Evolutionary conservation across 1,284 basidiomycete genomes (phyloP).

Genomic region (Papiliotrema laurentii): DNA sequence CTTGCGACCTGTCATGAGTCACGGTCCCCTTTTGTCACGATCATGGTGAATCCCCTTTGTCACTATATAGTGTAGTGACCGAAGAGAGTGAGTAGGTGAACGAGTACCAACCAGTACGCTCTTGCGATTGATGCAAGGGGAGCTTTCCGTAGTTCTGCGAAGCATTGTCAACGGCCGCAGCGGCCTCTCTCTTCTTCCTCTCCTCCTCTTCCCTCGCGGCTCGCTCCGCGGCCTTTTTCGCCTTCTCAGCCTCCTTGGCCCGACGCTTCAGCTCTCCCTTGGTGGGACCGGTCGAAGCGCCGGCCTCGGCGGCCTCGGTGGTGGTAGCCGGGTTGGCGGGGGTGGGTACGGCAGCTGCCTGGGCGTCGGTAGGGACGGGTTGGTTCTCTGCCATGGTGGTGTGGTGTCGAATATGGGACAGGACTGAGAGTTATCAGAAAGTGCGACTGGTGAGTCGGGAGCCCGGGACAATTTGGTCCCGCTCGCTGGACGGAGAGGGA

Average conservation of each 20-base stretch:
- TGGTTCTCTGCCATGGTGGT: slow-evolving; percentile 4
- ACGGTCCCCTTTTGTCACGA: no score
- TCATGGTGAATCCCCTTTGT: no score
- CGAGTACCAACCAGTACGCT: slow-evolving; percentile 50
- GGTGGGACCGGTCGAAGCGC: slow-evolving; percentile 53
- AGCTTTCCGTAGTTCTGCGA: slow-evolving; percentile 82
- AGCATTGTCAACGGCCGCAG: slow-evolving; percentile 76
- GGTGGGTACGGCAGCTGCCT: slow-evolving; percentile 6
- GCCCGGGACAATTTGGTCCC: background rate
- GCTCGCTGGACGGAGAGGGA: no score
- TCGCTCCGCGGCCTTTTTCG: slow-evolving; percentile 79
- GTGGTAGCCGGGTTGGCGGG: slow-evolving; percentile 6
- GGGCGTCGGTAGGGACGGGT: slow-evolving; percentile 1
- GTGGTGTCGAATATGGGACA: slow-evolving; percentile 20
- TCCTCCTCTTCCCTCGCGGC: slow-evolving; percentile 73
- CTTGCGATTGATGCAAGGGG: slow-evolving; percentile 88
- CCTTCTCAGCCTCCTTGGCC: slow-evolving; percentile 89
- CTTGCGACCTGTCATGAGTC: slow-evolving; percentile 47
- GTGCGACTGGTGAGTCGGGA: background rate
- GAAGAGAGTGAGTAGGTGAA: no score
- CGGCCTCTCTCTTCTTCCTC: slow-evolving; percentile 66
- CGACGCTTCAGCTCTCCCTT: slow-evolving; percentile 93
- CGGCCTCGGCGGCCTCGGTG: slow-evolving; percentile 7
- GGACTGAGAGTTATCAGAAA: slow-evolving; percentile 1
- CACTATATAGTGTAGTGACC: no score